These are phyloP conservation scores for Ustanciosporium gigantosporum DNA, from an alignment of 1,284 basidiomycete species.

Conservation along the genomic window DNA sequence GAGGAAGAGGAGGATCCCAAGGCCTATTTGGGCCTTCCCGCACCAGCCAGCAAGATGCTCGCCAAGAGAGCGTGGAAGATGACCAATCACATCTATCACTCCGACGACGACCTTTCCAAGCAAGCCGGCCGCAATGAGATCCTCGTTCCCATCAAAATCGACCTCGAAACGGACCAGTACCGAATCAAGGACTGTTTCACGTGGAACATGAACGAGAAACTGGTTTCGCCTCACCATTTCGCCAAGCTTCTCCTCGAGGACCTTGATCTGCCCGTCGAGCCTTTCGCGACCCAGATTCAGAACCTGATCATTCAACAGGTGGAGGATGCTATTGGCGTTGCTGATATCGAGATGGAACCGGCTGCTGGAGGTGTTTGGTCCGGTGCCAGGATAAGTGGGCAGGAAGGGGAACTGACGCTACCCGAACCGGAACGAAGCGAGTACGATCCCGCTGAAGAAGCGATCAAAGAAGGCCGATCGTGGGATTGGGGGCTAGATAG, in stretches of 20 bases:
- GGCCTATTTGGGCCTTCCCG: conserved; percentile 85
- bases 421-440: conserved; percentile 7
- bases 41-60: conserved; percentile 77
- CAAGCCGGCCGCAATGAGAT: conserved; percentile 65
- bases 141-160: conserved; percentile 88
- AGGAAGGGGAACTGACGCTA: conserved; percentile 14
- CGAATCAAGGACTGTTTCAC: conserved; percentile 91
- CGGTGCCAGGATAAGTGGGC: conserved; percentile 9
- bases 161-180: conserved; percentile 88
- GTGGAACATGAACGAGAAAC: conserved; percentile 82
- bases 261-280: conserved; percentile 72
- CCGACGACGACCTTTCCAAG: conserved; percentile 46
- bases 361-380: conserved; percentile 33
- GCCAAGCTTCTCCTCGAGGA: conserved; percentile 84
- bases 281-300: conserved; percentile 77
- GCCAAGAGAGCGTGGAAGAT: conserved; percentile 63
- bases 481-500: conserved; percentile 35
- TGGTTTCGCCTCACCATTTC: conserved; percentile 81
- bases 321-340: conserved; percentile 75
- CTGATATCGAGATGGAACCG: conserved; percentile 41
- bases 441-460: conserved; percentile 26
- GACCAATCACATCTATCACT: conserved; percentile 74
- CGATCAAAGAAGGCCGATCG: conserved; percentile 16
- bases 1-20: conserved; percentile 34
- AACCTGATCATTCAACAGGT: conserved; percentile 86